These are phyloP conservation scores for Hanseniaspora pseudoguilliermondii DNA, from an alignment of 805 yeast species.

Conservation along the genomic window DNA sequence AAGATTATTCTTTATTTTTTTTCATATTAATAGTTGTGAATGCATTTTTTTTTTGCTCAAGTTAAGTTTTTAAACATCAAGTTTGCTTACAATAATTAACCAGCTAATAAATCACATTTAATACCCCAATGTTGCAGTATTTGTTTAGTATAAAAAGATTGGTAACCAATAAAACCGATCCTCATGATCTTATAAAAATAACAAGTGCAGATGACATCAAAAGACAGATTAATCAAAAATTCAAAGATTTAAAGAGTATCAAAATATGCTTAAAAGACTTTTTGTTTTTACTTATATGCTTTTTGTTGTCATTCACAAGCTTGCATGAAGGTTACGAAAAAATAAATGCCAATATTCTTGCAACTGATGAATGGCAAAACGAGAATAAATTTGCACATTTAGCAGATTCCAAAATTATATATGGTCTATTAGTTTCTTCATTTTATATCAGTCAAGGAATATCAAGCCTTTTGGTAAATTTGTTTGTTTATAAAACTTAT, in stretches of 20 bases:
- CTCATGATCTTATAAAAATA: neutral
- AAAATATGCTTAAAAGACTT: neutral
- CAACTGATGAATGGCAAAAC: neutral
- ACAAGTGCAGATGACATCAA: neutral
- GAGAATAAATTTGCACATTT: neutral
- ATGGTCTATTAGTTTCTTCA: neutral
- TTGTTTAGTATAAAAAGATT: neutral
- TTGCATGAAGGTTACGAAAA: neutral
- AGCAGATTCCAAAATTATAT: neutral
- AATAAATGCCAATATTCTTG: neutral
- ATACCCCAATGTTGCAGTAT: neutral
- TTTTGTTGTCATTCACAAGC: neutral
- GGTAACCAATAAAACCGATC: neutral
- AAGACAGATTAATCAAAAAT: neutral
- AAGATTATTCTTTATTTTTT: neutral
- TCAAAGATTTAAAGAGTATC: neutral
- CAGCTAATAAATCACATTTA: too few relatives aligned
- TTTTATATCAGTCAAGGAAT: neutral
- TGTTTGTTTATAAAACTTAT: neutral
- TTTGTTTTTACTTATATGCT: neutral
- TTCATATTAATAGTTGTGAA: neutral
- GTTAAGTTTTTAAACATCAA: too few relatives aligned
- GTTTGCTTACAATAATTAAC: too few relatives aligned
- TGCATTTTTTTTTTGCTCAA: too few relatives aligned
- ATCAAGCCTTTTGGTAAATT: neutral